Conservation (phyloP, 2,329 filamentous ascomycete genomes). For the Aspergillus ochraceoroseus region DNA sequence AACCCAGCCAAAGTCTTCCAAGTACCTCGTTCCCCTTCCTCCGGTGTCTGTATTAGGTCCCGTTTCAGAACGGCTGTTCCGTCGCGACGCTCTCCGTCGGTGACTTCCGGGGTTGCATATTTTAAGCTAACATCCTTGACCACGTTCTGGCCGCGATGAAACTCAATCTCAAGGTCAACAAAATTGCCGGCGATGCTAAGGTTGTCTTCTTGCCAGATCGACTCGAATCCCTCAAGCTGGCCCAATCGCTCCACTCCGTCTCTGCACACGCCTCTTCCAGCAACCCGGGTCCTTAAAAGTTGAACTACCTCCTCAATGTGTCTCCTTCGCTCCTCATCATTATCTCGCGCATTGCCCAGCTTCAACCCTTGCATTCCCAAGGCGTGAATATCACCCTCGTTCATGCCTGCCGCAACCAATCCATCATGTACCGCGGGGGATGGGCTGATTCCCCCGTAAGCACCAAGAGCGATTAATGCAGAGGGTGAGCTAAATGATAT, state of each 20-base stretch:
- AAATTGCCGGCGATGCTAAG: slow-evolving; percentile 46
- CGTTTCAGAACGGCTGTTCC: slow-evolving; percentile 42
- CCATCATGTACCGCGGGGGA: slow-evolving; percentile 38
- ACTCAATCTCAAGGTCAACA: slow-evolving; percentile 46
- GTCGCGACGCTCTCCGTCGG: slow-evolving; percentile 40
- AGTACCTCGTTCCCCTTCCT: slow-evolving; percentile 29
- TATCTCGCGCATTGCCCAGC: slow-evolving; percentile 36
- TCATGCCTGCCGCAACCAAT: slow-evolving; percentile 35
- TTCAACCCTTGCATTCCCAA: slow-evolving; percentile 39
- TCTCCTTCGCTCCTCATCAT: slow-evolving; percentile 40
- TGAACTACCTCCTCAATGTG: slow-evolving; percentile 42
- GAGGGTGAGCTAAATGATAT: slow-evolving; percentile 45
- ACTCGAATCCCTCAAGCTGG: slow-evolving; percentile 44
- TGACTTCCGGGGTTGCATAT: slow-evolving; percentile 40
- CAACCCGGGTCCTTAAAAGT: slow-evolving; percentile 38
- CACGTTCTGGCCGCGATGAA: slow-evolving; percentile 37
- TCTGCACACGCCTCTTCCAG: slow-evolving; percentile 43
- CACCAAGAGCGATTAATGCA: slow-evolving; percentile 43
- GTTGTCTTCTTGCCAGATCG: slow-evolving; percentile 46
- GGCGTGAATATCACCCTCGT: slow-evolving; percentile 38
- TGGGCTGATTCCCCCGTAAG: slow-evolving; percentile 40
- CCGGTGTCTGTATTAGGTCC: slow-evolving; percentile 34
- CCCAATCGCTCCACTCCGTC: slow-evolving; percentile 43
- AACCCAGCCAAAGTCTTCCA: slow-evolving; percentile 41
- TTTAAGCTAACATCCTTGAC: slow-evolving; percentile 44